Conservation (phyloP, 2,329 filamentous ascomycete species). For the Epichloe brachyelytri region DNA sequence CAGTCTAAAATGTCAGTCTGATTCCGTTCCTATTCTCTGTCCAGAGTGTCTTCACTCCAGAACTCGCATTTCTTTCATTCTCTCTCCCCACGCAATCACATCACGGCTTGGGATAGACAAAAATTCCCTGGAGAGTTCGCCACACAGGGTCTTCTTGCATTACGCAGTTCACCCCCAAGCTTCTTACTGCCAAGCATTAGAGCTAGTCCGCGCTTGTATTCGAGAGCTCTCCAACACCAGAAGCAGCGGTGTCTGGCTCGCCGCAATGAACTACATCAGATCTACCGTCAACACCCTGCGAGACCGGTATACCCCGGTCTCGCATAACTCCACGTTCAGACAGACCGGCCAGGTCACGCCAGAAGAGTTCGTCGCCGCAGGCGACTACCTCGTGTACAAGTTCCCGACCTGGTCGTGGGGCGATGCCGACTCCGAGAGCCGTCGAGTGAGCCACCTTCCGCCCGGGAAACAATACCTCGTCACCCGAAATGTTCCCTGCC, state of each 20-base stretch:
- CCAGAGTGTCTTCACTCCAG: background rate
- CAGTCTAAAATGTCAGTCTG: background rate
- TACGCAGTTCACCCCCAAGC: no score
- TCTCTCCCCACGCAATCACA: no score
- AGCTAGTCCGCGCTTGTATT: no score
- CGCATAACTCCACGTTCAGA: constrained; percentile 85
- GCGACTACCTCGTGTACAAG: constrained; percentile 97
- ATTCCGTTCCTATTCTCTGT: background rate
- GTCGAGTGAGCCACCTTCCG: constrained; percentile 71
- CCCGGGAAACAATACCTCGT: constrained; percentile 89
- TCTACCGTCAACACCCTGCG: constrained; percentile 86
- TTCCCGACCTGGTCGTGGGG: constrained; percentile 98
- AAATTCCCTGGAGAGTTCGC: no score
- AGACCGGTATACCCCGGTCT: constrained; percentile 81
- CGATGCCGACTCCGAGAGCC: constrained; percentile 68
- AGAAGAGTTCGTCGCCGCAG: constrained; percentile 89
- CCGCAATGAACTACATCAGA: constrained; percentile 74
- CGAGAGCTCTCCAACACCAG: background rate
- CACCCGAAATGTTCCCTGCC: constrained; percentile 87
- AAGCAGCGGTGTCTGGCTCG: constrained; percentile 9
- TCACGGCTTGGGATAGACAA: no score
- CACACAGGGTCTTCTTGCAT: no score
- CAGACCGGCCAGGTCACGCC: constrained; percentile 90
- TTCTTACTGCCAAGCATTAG: no score
- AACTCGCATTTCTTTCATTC: background rate